phyloP scores from a whole-genome alignment of 2,329 filamentous ascomycete genomes.

The Cercospora nicotianae region DNA sequence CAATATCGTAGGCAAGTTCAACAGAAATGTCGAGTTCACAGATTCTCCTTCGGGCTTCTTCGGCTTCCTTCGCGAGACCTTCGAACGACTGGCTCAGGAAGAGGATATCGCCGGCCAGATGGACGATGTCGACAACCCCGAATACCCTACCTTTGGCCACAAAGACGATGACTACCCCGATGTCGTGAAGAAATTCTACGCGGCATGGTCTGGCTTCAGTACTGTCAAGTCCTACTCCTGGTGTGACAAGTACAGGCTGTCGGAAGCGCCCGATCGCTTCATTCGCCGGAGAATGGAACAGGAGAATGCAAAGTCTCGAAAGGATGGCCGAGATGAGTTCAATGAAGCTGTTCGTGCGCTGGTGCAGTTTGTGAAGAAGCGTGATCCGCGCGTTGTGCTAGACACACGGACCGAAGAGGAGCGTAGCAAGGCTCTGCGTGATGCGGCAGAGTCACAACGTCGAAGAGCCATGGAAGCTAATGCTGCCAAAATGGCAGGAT shows the following conservation, averaged over 20 bases:
- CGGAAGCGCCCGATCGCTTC: constrained; percentile 83
- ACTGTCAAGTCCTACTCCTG: constrained; percentile 86
- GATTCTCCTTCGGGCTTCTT: constrained; percentile 84
- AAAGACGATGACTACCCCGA: constrained; percentile 74
- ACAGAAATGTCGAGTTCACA: constrained; percentile 72
- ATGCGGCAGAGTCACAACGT: constrained; percentile 79
- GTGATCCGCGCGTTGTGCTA: constrained; percentile 79
- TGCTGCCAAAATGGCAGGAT: constrained; percentile 66
- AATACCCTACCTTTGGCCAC: constrained; percentile 81
- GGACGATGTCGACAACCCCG: constrained; percentile 59
- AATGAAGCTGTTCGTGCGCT: constrained; percentile 88
- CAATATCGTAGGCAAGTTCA: constrained; percentile 76
- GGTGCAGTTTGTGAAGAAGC: constrained; percentile 83
- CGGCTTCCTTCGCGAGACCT: constrained; percentile 72
- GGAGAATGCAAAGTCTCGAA: constrained; percentile 81
- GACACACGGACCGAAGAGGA: constrained; percentile 78
- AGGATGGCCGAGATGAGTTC: constrained; percentile 81
- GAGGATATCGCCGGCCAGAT: constrained; percentile 73
- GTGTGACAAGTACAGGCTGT: constrained; percentile 80
- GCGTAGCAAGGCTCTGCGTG: constrained; percentile 73
- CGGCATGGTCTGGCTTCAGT: constrained; percentile 74
- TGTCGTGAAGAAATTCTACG: constrained; percentile 78
- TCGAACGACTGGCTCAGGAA: constrained; percentile 76
- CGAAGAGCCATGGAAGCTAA: constrained; percentile 79
- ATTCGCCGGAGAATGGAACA: constrained; percentile 88